Evolutionary conservation across 306 rosid genomes (phyloP), one percentile per base, ranked within the genome.

Genomic region (Fragaria vesca): DNA sequence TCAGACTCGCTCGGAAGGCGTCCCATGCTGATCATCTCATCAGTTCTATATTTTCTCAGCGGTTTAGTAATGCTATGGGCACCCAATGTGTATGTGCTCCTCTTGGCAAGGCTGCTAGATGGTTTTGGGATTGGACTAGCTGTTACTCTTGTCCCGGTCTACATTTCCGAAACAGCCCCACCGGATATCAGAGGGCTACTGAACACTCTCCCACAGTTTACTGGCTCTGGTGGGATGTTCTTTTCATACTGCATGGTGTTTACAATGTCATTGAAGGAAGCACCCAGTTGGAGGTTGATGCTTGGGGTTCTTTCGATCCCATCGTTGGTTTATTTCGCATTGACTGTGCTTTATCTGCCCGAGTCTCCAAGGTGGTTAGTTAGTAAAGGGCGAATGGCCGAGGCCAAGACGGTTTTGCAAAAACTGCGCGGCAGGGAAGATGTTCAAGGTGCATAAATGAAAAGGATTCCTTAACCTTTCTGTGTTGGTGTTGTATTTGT

Each of bases 121-220:
- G 88, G 88, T 28, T 85, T 85, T 57, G 88, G 88, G 30, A 80
- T 85, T 30, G 88, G 88, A n/a, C 78, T 85, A 34, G 83, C 88
- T 12, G 85, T 85, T 20, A 85, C 88, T 32, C 78, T 85, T 50
- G 81, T 85, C 48, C 88, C 88, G 5, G 72, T 85, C n/a, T 85
- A 85, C 75, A 81, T 85, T 30, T 85, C 81, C 0, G 88, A 85
- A 75, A 85, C 88, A 1, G 83, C 88, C 24, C 88, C 88, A 3
- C 66, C 88, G 0, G 83, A 85, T 17, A 81, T 81, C 28, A 72
- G 88, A 55, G 88, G 88, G 51, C 52, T 62, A 50, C 50, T 85
- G 11, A 85, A 85, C 69, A 85, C 88, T 18, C 79, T 85, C 48
- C 88, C 88, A 2, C 83, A 85, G 79, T 85, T 85, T 63, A 81